Base-by-base conservation (phyloP, 305 asterid genomes). In the Plantago coronopus region DNA sequence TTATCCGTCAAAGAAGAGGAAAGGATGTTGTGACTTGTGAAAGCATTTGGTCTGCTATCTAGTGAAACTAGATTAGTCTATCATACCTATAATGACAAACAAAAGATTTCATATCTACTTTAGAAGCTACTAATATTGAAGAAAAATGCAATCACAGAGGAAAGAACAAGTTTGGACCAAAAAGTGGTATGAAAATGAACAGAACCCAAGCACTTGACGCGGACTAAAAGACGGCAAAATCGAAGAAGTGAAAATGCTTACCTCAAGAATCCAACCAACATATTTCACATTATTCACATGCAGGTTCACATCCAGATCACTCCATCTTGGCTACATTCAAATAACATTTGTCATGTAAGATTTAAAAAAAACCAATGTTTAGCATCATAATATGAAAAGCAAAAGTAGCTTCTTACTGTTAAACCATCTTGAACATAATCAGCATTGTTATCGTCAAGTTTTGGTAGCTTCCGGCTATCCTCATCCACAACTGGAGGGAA, bases 231-330 rank as follows among this genome's bases (percentile, higher is more conserved):
- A 12, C 22, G 18, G 22, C n/a, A 56, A 59, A 60, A 55, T 37
- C 29, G 44, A 48, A 48, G 53, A 44, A 46, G 60, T 23, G 12
- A 62, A 49, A 67, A 19, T 17, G 46, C 60, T 60, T 72, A 89
- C 99, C 96, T 93, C 99, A 55, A 93, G 90, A 78, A 93, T 83
- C 99, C 99, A 93, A 59, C 91, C 94, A 58, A 93, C 76, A 65
- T 93, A 93, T 71, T 93, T 93, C 67, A 93, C 99, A 70, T 93
- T 93, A 68, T 93, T 93, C 78, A 93, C 99, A 66, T 93, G 99
- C 74, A 83, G 96, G 74, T 93, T 93, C 22, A 89, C 89, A 77
- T 93, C 97, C 19, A 93, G 74, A 61, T 93, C 99, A 44, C 81
- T 79, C 99, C 99, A 93, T 73, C 75, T 83, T 64, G 99, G 95